phyloP scores from a whole-genome alignment of 371 early-diverging fungal species.

The Blakeslea trispora region DNA sequence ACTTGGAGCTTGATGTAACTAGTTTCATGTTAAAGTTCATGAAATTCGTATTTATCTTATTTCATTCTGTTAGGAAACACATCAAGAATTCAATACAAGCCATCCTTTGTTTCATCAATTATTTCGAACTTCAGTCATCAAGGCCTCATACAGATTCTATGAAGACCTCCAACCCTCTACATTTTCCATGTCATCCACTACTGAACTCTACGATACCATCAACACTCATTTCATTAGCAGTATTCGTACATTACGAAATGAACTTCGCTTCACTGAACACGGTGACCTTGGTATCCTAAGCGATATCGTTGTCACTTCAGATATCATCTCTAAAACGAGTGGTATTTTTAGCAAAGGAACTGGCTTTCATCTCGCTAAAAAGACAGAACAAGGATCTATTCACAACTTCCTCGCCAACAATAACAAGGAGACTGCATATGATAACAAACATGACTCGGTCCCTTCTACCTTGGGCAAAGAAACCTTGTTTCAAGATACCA shows the following conservation, averaged over 20 bases:
- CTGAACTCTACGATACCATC: slow-evolving; percentile 12
- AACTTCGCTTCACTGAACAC: slow-evolving; percentile 26
- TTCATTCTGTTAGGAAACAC: slow-evolving; percentile 10
- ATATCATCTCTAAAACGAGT: slow-evolving; percentile 21
- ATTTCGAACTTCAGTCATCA: slow-evolving; percentile 20
- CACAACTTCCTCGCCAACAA: too few relatives aligned
- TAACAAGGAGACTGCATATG: too few relatives aligned
- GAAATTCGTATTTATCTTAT: not conserved
- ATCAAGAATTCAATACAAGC: slow-evolving; percentile 11
- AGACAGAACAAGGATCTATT: too few relatives aligned
- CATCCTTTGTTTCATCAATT: slow-evolving; percentile 38
- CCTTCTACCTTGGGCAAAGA: too few relatives aligned
- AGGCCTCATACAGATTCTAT: slow-evolving; percentile 7
- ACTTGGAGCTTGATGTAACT: slow-evolving; percentile 29
- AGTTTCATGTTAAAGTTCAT: too few relatives aligned
- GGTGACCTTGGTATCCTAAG: slow-evolving; percentile 40
- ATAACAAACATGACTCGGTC: too few relatives aligned
- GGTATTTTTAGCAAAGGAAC: slow-evolving; percentile 1
- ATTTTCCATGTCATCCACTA: slow-evolving; percentile 8
- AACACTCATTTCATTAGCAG: slow-evolving; percentile 28
- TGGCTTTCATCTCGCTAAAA: not conserved
- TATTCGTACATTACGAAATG: slow-evolving; percentile 25
- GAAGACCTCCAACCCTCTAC: slow-evolving; percentile 15
- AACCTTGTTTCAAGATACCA: too few relatives aligned
- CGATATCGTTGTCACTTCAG: slow-evolving; percentile 36